phyloP scores from a whole-genome alignment of 805 yeast species.

The Tetrapisispora arboricola region DNA sequence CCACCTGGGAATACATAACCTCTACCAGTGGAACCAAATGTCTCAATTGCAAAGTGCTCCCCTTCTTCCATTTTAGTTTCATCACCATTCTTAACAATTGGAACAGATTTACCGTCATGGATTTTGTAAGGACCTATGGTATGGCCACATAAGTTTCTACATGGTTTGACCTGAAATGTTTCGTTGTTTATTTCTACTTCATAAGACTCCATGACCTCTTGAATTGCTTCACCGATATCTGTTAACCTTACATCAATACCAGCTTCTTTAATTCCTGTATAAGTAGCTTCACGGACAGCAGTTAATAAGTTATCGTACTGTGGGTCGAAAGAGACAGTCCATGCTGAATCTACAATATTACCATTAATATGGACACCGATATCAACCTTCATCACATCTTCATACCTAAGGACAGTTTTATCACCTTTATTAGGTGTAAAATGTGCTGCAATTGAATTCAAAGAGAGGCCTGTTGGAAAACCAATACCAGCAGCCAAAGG shows the following conservation, averaged over 20 bases:
- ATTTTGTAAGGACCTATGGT: constrained; percentile 74
- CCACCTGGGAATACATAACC: constrained; percentile 83
- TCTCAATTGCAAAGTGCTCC: constrained; percentile 95
- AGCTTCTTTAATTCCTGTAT: constrained; percentile 84
- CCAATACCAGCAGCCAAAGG: constrained; percentile 72
- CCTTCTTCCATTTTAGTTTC: constrained; percentile 98
- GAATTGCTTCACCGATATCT: constrained; percentile 92
- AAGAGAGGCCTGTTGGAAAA: constrained; percentile 94
- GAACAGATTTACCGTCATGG: constrained; percentile 94
- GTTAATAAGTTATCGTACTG: constrained; percentile 68
- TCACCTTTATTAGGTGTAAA: constrained; percentile 97
- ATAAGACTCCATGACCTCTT: constrained; percentile 94
- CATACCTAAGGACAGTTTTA: constrained; percentile 64
- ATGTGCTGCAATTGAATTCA: constrained; percentile 94
- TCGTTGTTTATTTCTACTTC: constrained; percentile 88
- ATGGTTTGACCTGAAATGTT: constrained; percentile 73
- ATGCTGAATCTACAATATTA: constrained; percentile 87
- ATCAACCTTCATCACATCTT: constrained; percentile 94
- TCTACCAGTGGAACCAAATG: constrained; percentile 93
- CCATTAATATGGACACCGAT: constrained; percentile 96
- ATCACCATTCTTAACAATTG: constrained; percentile 89
- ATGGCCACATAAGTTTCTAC: constrained; percentile 91
- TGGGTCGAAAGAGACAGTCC: constrained; percentile 79
- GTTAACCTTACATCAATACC: constrained; percentile 93
- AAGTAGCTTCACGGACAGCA: constrained; percentile 89